These are phyloP conservation scores for Aspergillus tubingensis DNA, from an alignment of 2,329 filamentous ascomycete genomes.

Conservation along the genomic window DNA sequence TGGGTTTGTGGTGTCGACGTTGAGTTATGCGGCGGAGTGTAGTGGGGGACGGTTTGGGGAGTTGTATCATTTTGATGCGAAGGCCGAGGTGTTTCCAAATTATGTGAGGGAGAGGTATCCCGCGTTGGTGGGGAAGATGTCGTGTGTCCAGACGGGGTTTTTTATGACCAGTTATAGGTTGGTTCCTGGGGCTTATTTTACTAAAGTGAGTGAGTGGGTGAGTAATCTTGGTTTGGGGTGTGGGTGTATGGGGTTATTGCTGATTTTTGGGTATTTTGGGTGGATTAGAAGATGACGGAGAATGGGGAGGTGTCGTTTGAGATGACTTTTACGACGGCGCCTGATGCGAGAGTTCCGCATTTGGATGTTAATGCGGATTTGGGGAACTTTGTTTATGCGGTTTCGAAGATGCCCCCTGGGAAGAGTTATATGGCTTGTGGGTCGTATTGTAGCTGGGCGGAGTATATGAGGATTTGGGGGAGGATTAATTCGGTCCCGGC, in stretches of 20 bases:
- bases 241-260: neutral
- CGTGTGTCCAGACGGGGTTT: slow-evolving; percentile 53
- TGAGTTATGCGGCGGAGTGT: slow-evolving; percentile 52
- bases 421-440: slow-evolving; percentile 54
- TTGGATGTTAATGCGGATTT: slow-evolving; percentile 51
- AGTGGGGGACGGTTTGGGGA: slow-evolving; percentile 51
- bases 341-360: slow-evolving; percentile 46
- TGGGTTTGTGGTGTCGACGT: slow-evolving; percentile 55
- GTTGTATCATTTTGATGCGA: slow-evolving; percentile 52
- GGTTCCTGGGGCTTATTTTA: slow-evolving; percentile 50
- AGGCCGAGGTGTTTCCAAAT: slow-evolving; percentile 54
- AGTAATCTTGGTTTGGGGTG: neutral
- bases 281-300: neutral
- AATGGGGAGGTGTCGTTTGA: slow-evolving; percentile 38
- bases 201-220: slow-evolving; percentile 42
- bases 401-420: slow-evolving; percentile 53
- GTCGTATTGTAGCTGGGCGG: slow-evolving; percentile 49
- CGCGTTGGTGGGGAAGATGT: slow-evolving; percentile 51
- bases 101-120: slow-evolving; percentile 51
- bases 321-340: slow-evolving; percentile 51
- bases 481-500: slow-evolving; percentile 37
- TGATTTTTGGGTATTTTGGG: neutral
- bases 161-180: slow-evolving; percentile 54
- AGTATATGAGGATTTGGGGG: slow-evolving; percentile 50
- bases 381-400: slow-evolving; percentile 53